A percentile compares a stretch with the other conserved stretches of the same genome.
Evolutionary conservation across 352 stramenopile species (phyloP).

Genomic region (Halophytophthora polymorphica): DNA sequence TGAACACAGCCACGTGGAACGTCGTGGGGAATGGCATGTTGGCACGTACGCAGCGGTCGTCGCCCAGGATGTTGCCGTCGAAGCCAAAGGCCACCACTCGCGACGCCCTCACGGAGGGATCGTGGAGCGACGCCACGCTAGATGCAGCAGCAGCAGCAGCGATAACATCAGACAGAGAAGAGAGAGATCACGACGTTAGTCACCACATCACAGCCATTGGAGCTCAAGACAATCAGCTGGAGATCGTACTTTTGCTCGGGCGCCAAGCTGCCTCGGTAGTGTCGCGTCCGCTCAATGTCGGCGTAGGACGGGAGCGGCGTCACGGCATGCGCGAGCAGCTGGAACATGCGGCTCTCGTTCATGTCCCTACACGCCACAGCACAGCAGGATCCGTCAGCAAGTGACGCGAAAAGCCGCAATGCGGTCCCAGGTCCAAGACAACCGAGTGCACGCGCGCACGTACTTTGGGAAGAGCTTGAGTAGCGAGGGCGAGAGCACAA

Average conservation of each 20-base stretch:
- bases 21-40: slow-evolving; percentile 30
- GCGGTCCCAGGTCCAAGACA: no score
- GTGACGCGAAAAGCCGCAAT: no score
- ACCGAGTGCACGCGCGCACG: no score
- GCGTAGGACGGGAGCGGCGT: slow-evolving; percentile 26
- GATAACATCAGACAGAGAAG: slow-evolving; percentile 6
- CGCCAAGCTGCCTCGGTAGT: slow-evolving; percentile 25
- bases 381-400: background rate
- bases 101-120: slow-evolving; percentile 8
- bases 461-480: slow-evolving; percentile 21
- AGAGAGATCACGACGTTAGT: slow-evolving; percentile 1
- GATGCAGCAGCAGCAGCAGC: background rate
- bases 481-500: slow-evolving; percentile 16
- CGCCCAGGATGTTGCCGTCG: slow-evolving; percentile 28
- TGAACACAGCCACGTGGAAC: slow-evolving; percentile 36
- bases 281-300: slow-evolving; percentile 25
- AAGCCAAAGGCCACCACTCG: slow-evolving; percentile 27
- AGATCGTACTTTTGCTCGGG: slow-evolving; percentile 29
- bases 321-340: slow-evolving; percentile 31
- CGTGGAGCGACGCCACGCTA: slow-evolving; percentile 26
- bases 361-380: background rate
- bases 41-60: slow-evolving; percentile 29
- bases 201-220: background rate
- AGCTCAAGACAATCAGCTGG: background rate
- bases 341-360: slow-evolving; percentile 29